Base-by-base conservation (phyloP, 1,284 basidiomycete genomes). In the Anthracocystis panici-leucophaei region DNA sequence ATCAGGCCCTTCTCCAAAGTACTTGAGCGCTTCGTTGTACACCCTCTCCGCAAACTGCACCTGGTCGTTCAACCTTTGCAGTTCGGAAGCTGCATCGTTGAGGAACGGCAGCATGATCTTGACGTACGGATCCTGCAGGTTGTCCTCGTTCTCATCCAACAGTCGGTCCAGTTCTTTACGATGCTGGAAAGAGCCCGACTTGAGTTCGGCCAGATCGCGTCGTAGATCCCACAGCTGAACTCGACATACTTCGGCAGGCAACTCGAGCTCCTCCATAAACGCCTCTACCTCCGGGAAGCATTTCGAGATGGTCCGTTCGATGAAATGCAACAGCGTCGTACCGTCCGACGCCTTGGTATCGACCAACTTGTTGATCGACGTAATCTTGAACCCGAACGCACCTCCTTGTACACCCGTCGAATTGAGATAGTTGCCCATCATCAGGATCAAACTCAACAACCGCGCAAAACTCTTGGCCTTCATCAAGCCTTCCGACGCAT, bases 381-480 rank as follows among this genome's bases (percentile, higher is more conserved):
- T 94, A 67, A 98, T 91, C 82, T 93, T 91, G 90, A 99, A 99
- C 61, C 96, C 96, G 82, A 94, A 97, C 0, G 97, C 97, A 29
- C 95, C 96, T 69, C 96, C 96, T 85, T 97, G 97, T 81, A 95
- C 90, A 71, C 95, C 95, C 45, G 94, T 93, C 25, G 95, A 94
- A 84, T 99, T 99, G 91, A 99, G 94, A 85, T 94, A 99, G 86
- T 99, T 99, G 69, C 96, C 96, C 82, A 99, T 91, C 78, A 97
- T 89, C 12, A 99, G 90, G 75, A 99, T 96, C 20, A 85, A 41
- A 31, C 67, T 78, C 2, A 85, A 57, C 49, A 85, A 57, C 3
- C 78, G 63, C 18, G 81, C 79, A 48, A 85, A 85, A 20, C 78
- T 55, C 27, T 71, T 76, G 0, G 83, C 83, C 59, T 82, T 71